A percentile compares a stretch with the other conserved stretches of the same genome.
Evolutionary conservation across 1,139 yeast genomes (phyloP).

Genomic region (Saccharomyces hybrid): DNA sequence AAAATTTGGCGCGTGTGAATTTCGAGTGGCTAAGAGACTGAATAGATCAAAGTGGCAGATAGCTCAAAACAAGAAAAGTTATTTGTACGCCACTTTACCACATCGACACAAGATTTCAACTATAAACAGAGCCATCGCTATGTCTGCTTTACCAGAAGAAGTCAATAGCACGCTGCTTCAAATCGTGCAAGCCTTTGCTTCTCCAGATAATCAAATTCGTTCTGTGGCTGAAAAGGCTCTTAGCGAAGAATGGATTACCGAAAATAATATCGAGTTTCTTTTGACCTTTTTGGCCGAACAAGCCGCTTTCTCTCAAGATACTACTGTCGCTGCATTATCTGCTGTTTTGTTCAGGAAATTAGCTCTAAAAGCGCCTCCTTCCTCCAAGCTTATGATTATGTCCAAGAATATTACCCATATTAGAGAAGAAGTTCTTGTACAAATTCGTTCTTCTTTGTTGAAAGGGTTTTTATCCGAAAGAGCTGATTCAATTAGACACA

Average conservation of each 20-base stretch:
- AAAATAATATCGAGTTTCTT: constrained; percentile 57
- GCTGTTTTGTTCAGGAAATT: constrained; percentile 87
- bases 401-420: constrained; percentile 74
- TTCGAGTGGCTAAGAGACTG: background rate
- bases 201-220: constrained; percentile 70
- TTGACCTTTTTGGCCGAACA: constrained; percentile 78
- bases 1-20: background rate
- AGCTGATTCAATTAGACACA: constrained; percentile 69
- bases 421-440: constrained; percentile 49
- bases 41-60: background rate
- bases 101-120: background rate
- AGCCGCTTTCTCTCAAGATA: constrained; percentile 40
- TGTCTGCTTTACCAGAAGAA: constrained; percentile 60
- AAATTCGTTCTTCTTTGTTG: constrained; percentile 59
- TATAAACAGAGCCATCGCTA: constrained; percentile 15
- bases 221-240: constrained; percentile 69
- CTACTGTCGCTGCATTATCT: constrained; percentile 39
- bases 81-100: background rate
- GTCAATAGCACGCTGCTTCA: constrained; percentile 48
- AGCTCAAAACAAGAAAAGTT: background rate
- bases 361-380: constrained; percentile 57
- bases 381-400: constrained; percentile 46
- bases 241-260: constrained; percentile 66
- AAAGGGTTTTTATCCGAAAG: constrained; percentile 65
- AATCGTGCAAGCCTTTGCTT: constrained; percentile 61